These are phyloP conservation scores for Helicostylum pulchrum DNA, from an alignment of 192 early-diverging fungal species.

Conservation along the genomic window DNA sequence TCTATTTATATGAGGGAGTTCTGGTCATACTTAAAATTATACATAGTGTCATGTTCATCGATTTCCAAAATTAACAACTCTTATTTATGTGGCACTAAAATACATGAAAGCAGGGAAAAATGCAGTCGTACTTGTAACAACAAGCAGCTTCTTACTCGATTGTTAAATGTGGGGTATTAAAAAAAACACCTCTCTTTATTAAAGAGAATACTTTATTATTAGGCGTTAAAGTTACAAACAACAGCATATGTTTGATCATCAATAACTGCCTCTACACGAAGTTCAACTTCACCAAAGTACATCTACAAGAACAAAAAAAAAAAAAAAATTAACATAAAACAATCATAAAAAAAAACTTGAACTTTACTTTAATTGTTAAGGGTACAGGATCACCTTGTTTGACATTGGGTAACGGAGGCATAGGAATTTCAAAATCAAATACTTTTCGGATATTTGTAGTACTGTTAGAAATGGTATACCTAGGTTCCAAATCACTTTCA, in stretches of 20 bases:
- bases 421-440: conserved; percentile 38
- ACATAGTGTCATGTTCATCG: too few species aligned
- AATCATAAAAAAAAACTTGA: not conserved
- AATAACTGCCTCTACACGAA: conserved; percentile 50
- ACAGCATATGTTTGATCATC: conserved; percentile 44
- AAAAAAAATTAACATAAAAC: too few species aligned
- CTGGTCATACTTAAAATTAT: too few species aligned
- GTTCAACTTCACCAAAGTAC: conserved; percentile 45
- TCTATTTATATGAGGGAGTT: too few species aligned
- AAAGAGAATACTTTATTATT: not conserved
- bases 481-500: conserved; percentile 29
- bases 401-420: conserved; percentile 29
- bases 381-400: conserved; percentile 26
- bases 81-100: too few species aligned
- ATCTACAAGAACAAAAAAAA: conserved; percentile 19
- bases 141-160: too few species aligned
- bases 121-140: too few species aligned
- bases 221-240: conserved; percentile 45
- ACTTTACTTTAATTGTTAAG: conserved; percentile 28
- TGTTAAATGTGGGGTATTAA: too few species aligned
- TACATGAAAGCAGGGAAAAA: too few species aligned
- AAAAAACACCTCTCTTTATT: too few species aligned
- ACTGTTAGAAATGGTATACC: conserved; percentile 17
- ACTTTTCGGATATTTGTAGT: conserved; percentile 23
- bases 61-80: too few species aligned